Base-by-base conservation (phyloP, 768 basidiomycete species). In the Naganishia antarctica region DNA sequence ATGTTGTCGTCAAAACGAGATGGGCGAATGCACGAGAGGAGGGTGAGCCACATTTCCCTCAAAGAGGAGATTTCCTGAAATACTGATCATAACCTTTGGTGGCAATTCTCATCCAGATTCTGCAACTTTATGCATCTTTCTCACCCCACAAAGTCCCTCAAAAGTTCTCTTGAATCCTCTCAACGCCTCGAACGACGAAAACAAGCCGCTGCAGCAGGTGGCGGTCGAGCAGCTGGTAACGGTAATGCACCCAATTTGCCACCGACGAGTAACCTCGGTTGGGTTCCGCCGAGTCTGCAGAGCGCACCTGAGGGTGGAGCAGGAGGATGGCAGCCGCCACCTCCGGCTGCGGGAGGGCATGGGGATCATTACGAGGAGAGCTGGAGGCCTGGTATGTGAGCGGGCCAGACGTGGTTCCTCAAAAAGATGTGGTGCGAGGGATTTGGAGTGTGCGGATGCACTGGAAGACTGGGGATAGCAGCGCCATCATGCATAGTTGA, bases 71-170 rank as follows among this genome's bases (percentile, higher is more conserved):
- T 15, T 11, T 12, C 43, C 13, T 2, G 6, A 60, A n/a, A 18
- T n/a, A 16, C 29, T 43, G 4, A 31, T 2, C 28, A n/a, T n/a
- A 32, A 58, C 44, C 15, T 46, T 9, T 3, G 16, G 12, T 23
- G 60, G 21, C 13, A 32, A 11, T 43, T 41, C 32, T 37, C 49
- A 21, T 21, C 26, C 31, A 92, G 92, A 2, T 97, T 96, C 80
- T 98, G 94, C 79, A 98, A 99, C 78, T 99, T 99, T 75, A 96
- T 97, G 91, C 93, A 97, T 80, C 81, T 97, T 34, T 86, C 90
- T 15, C 82, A 91, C 23, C 89, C 93, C 4, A 89, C 91, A 31
- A 86, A 87, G 73, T 86, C 90, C 12, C 83, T 96, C 13, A 88
- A 90, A 2, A 84, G 83, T 46, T 85, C 87, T 8, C 80, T 97